Evolutionary conservation across 768 basidiomycete genomes (phyloP).

Genomic region (Mycena albidolilacea): DNA sequence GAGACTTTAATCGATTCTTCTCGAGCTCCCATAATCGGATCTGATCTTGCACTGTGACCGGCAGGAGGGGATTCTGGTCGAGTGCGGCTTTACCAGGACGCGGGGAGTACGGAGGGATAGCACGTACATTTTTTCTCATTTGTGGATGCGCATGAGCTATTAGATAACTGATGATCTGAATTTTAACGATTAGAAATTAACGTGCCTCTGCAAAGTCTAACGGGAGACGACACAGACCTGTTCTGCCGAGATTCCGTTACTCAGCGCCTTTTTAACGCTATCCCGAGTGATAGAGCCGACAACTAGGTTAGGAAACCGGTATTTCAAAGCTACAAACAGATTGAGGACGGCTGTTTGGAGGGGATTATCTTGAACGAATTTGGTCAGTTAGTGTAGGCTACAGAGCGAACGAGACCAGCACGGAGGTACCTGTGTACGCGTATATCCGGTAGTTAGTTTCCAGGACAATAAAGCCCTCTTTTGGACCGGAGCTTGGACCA

Average conservation of each 20-base stretch:
- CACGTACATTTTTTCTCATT: slow-evolving; percentile 92
- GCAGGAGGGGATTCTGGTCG: slow-evolving; percentile 87
- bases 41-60: slow-evolving; percentile 98
- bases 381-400: slow-evolving; percentile 40
- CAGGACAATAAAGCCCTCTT: slow-evolving; percentile 93
- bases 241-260: slow-evolving; percentile 96
- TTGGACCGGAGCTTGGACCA: slow-evolving; percentile 69
- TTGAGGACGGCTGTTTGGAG: slow-evolving; percentile 96
- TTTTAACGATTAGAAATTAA: slow-evolving; percentile 36
- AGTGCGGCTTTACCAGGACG: slow-evolving; percentile 41
- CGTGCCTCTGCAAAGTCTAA: slow-evolving; percentile 39
- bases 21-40: slow-evolving; percentile 98
- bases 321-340: slow-evolving; percentile 92
- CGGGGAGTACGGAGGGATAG: slow-evolving; percentile 41
- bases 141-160: slow-evolving; percentile 96
- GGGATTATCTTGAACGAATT: slow-evolving; percentile 80
- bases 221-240: slow-evolving; percentile 71
- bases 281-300: slow-evolving; percentile 96
- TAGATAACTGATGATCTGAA: slow-evolving; percentile 95
- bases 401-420: slow-evolving; percentile 42
- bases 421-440: slow-evolving; percentile 88
- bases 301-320: slow-evolving; percentile 97
- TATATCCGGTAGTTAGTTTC: slow-evolving; percentile 99
- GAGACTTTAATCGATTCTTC: slow-evolving; percentile 89
- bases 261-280: slow-evolving; percentile 93